A percentile compares a stretch with the other conserved stretches of the same genome.
Evolutionary conservation across 2,329 filamentous ascomycete genomes (phyloP).

Genomic region (Penicillium verrucosum): DNA sequence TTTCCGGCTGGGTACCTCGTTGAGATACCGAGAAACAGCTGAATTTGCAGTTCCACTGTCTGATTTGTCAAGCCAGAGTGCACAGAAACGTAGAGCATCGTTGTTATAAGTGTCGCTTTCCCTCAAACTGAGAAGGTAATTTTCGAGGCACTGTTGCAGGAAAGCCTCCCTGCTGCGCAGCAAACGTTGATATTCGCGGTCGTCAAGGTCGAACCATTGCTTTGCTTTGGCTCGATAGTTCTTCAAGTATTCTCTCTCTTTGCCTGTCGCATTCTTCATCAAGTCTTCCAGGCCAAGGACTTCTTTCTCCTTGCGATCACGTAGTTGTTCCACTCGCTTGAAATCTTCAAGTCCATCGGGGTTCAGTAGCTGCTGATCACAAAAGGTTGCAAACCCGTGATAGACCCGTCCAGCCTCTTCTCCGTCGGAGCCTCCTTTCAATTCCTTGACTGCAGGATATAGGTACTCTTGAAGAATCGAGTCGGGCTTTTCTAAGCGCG

Average conservation of each 20-base stretch:
- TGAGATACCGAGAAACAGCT: conserved; percentile 67
- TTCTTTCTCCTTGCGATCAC: conserved; percentile 76
- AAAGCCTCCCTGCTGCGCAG: conserved; percentile 75
- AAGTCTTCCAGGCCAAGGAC: conserved; percentile 68
- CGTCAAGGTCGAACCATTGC: conserved; percentile 85
- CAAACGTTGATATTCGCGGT: conserved; percentile 78
- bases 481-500: conserved; percentile 85
- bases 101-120: conserved; percentile 87
- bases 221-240: conserved; percentile 68
- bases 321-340: conserved; percentile 72
- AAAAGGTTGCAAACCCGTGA: conserved; percentile 92
- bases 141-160: conserved; percentile 83
- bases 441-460: conserved; percentile 74
- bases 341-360: conserved; percentile 81
- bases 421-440: conserved; percentile 66
- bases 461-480: conserved; percentile 85
- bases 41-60: conserved; percentile 72
- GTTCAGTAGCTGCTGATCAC: conserved; percentile 88
- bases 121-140: conserved; percentile 80
- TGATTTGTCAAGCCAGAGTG: conserved; percentile 87
- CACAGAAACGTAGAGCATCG: conserved; percentile 85
- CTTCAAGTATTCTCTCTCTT: conserved; percentile 56
- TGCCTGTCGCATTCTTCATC: conserved; percentile 48
- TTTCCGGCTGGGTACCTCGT: conserved; percentile 79
- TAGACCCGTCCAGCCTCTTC: conserved; percentile 82